Evolutionary conservation across 345 rosid genomes (phyloP).

Genomic region (Citrus unshiu): DNA sequence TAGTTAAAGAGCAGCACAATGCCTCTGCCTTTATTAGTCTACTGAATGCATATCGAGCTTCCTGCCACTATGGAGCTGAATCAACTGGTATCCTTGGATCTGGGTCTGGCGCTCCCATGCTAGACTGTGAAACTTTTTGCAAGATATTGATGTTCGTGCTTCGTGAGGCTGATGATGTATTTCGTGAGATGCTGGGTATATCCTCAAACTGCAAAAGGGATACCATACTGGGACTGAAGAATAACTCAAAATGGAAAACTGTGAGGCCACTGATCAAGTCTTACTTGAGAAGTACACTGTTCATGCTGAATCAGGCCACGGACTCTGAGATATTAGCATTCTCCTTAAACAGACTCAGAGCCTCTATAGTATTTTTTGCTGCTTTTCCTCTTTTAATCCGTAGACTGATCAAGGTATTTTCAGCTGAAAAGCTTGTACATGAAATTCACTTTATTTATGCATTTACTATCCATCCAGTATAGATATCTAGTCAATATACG

Average conservation of each 20-base stretch:
- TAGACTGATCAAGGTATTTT: constrained; percentile 68
- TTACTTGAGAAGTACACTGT: constrained; percentile 67
- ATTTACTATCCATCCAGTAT: neutral
- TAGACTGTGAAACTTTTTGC: constrained; percentile 48
- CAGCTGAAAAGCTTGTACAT: neutral
- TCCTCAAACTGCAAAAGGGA: constrained; percentile 48
- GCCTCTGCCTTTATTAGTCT: constrained; percentile 55
- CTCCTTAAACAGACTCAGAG: constrained; percentile 53
- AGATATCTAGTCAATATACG: neutral
- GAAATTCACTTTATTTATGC: neutral
- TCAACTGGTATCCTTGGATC: constrained; percentile 28
- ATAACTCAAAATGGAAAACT: constrained; percentile 63
- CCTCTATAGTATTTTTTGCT: constrained; percentile 51
- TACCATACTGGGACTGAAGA: constrained; percentile 59
- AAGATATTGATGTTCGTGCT: constrained; percentile 58
- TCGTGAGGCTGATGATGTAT: constrained; percentile 58
- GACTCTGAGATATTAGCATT: constrained; percentile 62
- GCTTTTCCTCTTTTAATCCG: constrained; percentile 59
- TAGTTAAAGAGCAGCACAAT: constrained; percentile 51
- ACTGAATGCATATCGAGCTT: constrained; percentile 76
- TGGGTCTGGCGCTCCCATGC: constrained; percentile 15
- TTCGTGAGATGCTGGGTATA: constrained; percentile 59
- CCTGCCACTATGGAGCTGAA: constrained; percentile 68
- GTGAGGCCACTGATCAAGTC: constrained; percentile 69
- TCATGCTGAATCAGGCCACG: constrained; percentile 59